These are phyloP conservation scores for Hanseniaspora vineae DNA, from an alignment of 805 yeast genomes.

Conservation along the genomic window DNA sequence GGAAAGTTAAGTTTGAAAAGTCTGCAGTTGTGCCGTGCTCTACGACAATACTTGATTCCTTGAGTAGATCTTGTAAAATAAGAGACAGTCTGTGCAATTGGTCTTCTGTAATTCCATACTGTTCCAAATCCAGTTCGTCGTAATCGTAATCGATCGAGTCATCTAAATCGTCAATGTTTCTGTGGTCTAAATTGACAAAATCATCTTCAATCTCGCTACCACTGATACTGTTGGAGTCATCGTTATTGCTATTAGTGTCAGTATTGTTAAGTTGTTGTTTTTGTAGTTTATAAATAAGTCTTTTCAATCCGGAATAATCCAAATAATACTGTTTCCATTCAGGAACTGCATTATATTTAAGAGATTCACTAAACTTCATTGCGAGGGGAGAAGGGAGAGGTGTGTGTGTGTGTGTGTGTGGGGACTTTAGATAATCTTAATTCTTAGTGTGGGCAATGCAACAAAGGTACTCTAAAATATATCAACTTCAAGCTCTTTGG, in stretches of 20 bases:
- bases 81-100: too few relatives aligned
- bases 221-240: slow-evolving; percentile 5
- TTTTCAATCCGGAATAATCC: slow-evolving; percentile 49
- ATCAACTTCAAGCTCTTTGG: too few relatives aligned
- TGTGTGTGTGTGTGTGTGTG: neutral
- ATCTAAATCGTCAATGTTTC: neutral
- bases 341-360: slow-evolving; percentile 61
- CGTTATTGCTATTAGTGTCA: too few relatives aligned
- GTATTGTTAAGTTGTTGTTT: slow-evolving; percentile 20
- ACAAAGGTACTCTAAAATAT: too few relatives aligned
- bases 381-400: neutral
- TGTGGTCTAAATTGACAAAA: neutral
- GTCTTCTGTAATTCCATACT: too few relatives aligned
- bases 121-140: neutral
- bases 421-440: too few relatives aligned
- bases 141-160: neutral
- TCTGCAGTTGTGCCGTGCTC: too few relatives aligned
- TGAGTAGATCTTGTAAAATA: too few relatives aligned
- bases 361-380: slow-evolving; percentile 62
- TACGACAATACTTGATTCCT: too few relatives aligned
- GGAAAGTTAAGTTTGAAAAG: too few relatives aligned
- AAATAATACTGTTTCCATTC: slow-evolving; percentile 81
- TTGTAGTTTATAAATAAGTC: slow-evolving; percentile 42
- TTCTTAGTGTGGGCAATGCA: too few relatives aligned
- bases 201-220: slow-evolving; percentile 5